Evolutionary conservation across 2,329 filamentous ascomycete genomes (phyloP).

Genomic region (Fusarium praegraminearum): DNA sequence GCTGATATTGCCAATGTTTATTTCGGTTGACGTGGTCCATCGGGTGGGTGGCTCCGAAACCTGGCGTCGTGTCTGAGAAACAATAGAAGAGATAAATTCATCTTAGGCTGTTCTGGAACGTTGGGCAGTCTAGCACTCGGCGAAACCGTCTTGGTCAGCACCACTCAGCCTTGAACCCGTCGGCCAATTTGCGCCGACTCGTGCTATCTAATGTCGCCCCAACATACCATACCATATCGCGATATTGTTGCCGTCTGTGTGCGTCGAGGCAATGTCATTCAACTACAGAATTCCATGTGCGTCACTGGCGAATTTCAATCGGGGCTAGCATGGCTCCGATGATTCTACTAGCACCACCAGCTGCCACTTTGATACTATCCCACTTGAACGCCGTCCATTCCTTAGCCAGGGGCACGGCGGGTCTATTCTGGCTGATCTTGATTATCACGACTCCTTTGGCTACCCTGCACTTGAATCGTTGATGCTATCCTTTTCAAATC

Average conservation of each 20-base stretch:
- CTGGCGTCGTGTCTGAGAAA: slow-evolving; percentile 20
- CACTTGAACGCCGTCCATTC: slow-evolving; percentile 18
- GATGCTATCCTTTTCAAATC: slow-evolving; percentile 6
- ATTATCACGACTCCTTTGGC: slow-evolving; percentile 1
- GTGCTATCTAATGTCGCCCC: slow-evolving; percentile 23
- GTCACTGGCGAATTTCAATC: slow-evolving; percentile 40
- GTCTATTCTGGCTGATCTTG: slow-evolving; percentile 25
- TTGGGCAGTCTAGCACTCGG: slow-evolving; percentile 24
- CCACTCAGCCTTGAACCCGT: slow-evolving; percentile 26
- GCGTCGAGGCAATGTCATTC: slow-evolving; percentile 21
- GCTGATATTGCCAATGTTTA: slow-evolving; percentile 11
- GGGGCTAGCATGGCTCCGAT: slow-evolving; percentile 15
- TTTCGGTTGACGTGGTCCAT: slow-evolving; percentile 29
- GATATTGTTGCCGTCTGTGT: slow-evolving; percentile 21
- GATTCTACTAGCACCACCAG: slow-evolving; percentile 12
- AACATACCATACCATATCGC: slow-evolving; percentile 25
- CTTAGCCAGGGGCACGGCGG: slow-evolving; percentile 31
- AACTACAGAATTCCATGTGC: slow-evolving; percentile 24
- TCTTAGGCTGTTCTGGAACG: slow-evolving; percentile 41
- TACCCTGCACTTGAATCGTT: slow-evolving; percentile 31
- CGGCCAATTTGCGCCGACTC: slow-evolving; percentile 24
- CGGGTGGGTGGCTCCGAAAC: slow-evolving; percentile 24
- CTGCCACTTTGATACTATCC: slow-evolving; percentile 17
- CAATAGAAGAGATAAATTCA: slow-evolving; percentile 16
- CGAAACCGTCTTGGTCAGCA: slow-evolving; percentile 37